Evolutionary conservation across 129 eudicot species (phyloP), one percentile per base, ranked within the genome.

Genomic region (Tagetes erecta): DNA sequence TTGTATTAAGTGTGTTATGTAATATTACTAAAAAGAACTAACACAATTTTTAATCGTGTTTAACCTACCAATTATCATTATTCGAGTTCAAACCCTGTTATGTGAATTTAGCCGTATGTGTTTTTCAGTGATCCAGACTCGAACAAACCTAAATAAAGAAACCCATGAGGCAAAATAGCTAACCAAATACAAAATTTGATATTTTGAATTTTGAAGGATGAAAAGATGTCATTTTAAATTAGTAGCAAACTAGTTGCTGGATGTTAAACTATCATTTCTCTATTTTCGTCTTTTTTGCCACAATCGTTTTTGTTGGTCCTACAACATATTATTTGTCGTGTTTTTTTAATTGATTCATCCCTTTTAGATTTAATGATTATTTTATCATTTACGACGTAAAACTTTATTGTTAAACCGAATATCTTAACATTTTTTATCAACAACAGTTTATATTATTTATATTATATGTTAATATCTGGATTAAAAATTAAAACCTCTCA

Each of bases 241-340:
- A 56, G 63, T 56, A 27, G 63, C 63, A 56, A 56, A 30, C n/a
- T 6, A 59, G 8, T 35, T 11, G 11, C 27, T 3, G 67, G 42
- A 36, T 60, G 11, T 10, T 35, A 62, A 62, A 62, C 9, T 62
- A 3, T 35, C 10, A 36, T 1, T 62, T 62, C 13, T 62, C 11
- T 62, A 10, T 36, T 11, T 62, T 62, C 9, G 42, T 12, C 44
- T 12, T 36, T 60, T 36, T 35, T 62, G 9, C 10, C 12, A 36
- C 30, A 62, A 12, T 62, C 45, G 67, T 37, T 62, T 36, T 35
- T 35, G 5, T 62, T 36, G 67, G 45, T 62, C 67, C 45, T 62
- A 36, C 67, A 36, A 36, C 67, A 36, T 62, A 11, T 62, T 35
- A 30, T 36, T 59, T 35, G 67, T 36, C 30, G 42, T 62, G 44